These are phyloP conservation scores for Cryptococcus amylolentus DNA, from an alignment of 1,284 basidiomycete genomes.

Conservation along the genomic window DNA sequence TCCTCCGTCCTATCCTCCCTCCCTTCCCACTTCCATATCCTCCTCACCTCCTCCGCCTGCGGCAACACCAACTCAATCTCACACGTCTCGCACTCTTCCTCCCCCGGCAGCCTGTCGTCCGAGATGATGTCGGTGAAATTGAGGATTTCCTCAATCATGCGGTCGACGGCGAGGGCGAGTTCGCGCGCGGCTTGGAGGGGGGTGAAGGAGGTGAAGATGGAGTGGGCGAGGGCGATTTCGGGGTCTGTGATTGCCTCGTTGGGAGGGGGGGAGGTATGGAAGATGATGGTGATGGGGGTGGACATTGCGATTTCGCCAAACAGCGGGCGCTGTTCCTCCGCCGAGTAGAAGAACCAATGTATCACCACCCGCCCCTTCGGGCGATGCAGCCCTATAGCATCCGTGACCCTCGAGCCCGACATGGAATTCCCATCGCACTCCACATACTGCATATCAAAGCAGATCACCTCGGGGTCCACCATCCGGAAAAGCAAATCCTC, in stretches of 20 bases:
- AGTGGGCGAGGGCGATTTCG: not conserved
- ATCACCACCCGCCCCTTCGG: not conserved
- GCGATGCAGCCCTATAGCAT: not conserved
- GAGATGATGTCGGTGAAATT: not conserved
- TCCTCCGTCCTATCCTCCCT: not conserved
- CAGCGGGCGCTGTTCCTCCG: not conserved
- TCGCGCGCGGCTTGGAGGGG: not conserved
- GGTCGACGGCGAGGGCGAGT: not conserved
- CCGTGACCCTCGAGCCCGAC: not conserved
- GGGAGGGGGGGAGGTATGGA: not conserved
- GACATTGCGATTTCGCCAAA: not conserved
- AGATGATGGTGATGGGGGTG: not conserved
- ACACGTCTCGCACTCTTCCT: not conserved
- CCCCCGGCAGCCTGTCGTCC: not conserved
- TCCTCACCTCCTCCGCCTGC: not conserved
- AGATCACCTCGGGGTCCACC: not conserved
- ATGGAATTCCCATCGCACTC: not conserved
- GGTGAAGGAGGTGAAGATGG: not conserved
- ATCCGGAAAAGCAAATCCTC: slow-evolving; percentile 4
- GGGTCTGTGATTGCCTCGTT: not conserved
- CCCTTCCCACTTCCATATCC: not conserved
- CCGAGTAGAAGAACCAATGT: not conserved
- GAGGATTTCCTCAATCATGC: not conserved
- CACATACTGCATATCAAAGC: slow-evolving; percentile 1
- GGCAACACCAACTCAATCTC: not conserved